Conservation (phyloP, 225 moss, liverwort and hornwort genomes). For the Marchantia polymorpha region DNA sequence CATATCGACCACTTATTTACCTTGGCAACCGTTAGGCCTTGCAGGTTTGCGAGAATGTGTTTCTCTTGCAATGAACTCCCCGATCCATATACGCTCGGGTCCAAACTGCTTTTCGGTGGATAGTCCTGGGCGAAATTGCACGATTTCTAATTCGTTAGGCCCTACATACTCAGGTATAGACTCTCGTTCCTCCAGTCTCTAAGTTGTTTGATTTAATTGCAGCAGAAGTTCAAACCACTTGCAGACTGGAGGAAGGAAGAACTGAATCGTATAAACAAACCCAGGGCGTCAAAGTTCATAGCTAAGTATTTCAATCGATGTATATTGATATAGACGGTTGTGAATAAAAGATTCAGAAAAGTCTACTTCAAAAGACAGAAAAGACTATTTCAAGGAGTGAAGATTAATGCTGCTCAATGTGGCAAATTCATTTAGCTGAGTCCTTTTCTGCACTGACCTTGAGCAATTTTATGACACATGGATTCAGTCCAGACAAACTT, state of each 20-base stretch:
- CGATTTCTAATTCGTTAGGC: too few relatives aligned
- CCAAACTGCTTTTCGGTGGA: conserved; percentile 45
- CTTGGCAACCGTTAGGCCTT: conserved; percentile 23
- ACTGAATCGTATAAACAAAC: background rate
- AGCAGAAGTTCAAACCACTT: too few relatives aligned
- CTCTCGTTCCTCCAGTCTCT: too few relatives aligned
- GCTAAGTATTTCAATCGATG: too few relatives aligned
- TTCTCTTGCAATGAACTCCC: conserved; percentile 14
- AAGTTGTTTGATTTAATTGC: too few relatives aligned
- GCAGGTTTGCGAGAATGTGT: conserved; percentile 23
- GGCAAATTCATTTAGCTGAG: too few relatives aligned
- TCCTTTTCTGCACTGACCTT: background rate
- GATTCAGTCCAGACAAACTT: conserved; percentile 11
- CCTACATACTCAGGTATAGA: too few relatives aligned
- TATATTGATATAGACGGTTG: background rate
- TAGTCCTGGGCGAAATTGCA: conserved; percentile 37
- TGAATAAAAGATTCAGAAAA: background rate
- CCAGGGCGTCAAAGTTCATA: too few relatives aligned
- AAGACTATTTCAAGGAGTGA: background rate
- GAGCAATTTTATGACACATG: conserved; percentile 1
- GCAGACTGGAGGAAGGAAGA: background rate
- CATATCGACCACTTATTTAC: conserved; percentile 1
- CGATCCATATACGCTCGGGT: conserved; percentile 20
- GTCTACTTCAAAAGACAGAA: background rate
- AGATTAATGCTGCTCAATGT: too few relatives aligned